A percentile compares a stretch with the other conserved stretches of the same genome.
These are phyloP conservation scores for Pichia sp. DNA, from an alignment of 1,139 yeast genomes.

Conservation along the genomic window DNA sequence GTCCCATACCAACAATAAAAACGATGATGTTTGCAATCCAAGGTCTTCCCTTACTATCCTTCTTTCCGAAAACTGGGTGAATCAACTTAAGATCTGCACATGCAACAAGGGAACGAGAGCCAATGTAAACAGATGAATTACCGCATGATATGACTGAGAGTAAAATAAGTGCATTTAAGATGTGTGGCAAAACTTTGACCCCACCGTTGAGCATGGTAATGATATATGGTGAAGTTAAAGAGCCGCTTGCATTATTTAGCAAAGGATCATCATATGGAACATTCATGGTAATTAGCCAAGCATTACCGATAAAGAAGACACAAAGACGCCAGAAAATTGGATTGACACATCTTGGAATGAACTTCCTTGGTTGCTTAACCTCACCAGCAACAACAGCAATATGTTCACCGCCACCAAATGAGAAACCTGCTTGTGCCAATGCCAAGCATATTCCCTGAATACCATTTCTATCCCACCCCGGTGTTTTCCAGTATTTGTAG, in stretches of 20 bases:
- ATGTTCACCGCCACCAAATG: constrained; percentile 48
- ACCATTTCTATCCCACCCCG: constrained; percentile 36
- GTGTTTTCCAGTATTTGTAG: constrained; percentile 63
- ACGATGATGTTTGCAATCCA: constrained; percentile 39
- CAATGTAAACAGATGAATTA: constrained; percentile 51
- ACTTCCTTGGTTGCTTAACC: constrained; percentile 46
- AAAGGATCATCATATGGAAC: constrained; percentile 23
- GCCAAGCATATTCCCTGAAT: constrained; percentile 17
- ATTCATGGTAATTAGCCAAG: constrained; percentile 41
- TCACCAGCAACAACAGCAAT: constrained; percentile 52
- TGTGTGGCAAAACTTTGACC: constrained; percentile 10
- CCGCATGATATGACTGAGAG: constrained; percentile 50
- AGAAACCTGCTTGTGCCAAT: constrained; percentile 29
- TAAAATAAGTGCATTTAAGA: constrained; percentile 45
- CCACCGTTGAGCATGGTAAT: constrained; percentile 20
- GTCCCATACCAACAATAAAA: constrained; percentile 34
- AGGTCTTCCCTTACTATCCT: constrained; percentile 48
- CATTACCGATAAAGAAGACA: constrained; percentile 40
- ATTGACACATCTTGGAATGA: constrained; percentile 45
- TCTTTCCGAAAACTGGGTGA: constrained; percentile 41
- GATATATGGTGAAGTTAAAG: constrained; percentile 18
- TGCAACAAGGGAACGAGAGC: constrained; percentile 50
- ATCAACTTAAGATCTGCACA: constrained; percentile 37
- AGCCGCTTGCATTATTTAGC: constrained; percentile 13
- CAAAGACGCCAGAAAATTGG: constrained; percentile 46